A percentile compares a stretch with the other conserved stretches of the same genome.
Evolutionary conservation across 2,329 filamentous ascomycete species (phyloP).

Genomic region (Aureobasidium pullulans): DNA sequence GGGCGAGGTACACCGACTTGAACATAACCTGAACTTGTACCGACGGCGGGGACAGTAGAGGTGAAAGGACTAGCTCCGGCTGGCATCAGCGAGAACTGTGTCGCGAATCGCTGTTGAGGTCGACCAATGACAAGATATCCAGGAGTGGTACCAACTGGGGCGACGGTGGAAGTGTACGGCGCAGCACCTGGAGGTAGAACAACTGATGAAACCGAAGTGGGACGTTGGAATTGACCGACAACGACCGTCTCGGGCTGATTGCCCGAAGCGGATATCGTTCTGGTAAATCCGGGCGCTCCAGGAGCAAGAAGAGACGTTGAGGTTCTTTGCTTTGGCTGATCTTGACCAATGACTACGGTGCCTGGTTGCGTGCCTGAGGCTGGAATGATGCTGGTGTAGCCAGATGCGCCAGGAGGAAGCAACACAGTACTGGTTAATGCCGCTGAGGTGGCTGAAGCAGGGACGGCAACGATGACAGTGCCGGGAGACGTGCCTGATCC

Average conservation of each 20-base stretch:
- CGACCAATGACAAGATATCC: neutral
- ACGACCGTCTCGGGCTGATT: neutral
- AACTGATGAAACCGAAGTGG: neutral
- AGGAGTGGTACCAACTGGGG: neutral
- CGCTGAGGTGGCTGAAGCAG: neutral
- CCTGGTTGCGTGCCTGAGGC: neutral
- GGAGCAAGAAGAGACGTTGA: neutral
- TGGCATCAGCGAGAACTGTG: neutral
- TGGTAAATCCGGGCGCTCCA: neutral
- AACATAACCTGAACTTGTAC: neutral
- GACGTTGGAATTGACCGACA: neutral
- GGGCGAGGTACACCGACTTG: neutral
- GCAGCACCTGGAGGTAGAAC: neutral
- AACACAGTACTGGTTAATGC: neutral
- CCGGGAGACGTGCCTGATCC: neutral
- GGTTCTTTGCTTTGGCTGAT: neutral
- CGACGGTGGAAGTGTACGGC: neutral
- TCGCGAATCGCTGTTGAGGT: neutral
- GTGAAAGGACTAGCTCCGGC: neutral
- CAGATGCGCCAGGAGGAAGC: neutral
- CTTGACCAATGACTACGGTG: neutral
- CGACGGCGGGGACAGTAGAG: neutral
- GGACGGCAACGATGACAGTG: neutral
- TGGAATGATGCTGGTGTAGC: neutral
- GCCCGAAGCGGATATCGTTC: neutral